Percentiles rank a stretch among this genome's conserved stretches.
These are phyloP conservation scores for Hypoxylon sp. DNA, from an alignment of 2,329 filamentous ascomycete genomes.

Conservation along the genomic window DNA sequence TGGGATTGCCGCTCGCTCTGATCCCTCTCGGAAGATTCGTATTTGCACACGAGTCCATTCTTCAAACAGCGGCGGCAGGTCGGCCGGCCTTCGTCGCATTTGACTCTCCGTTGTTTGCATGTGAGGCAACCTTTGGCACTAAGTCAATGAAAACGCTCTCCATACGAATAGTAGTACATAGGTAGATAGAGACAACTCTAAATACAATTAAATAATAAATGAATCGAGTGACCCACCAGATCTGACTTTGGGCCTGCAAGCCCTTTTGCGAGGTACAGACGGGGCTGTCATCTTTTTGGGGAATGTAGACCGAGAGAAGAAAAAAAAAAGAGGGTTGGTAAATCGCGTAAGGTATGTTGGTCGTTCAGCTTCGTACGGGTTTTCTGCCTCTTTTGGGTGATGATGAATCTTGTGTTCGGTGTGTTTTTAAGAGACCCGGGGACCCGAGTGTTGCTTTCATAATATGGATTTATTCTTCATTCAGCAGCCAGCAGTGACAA, in stretches of 20 bases:
- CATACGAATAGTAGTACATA: not conserved
- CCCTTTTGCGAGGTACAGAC: slow-evolving; percentile 28
- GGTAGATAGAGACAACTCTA: not conserved
- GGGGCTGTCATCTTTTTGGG: slow-evolving; percentile 35
- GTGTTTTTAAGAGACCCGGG: too few species aligned
- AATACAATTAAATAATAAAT: not conserved
- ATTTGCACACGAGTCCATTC: slow-evolving; percentile 23
- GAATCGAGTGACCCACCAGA: slow-evolving; percentile 35
- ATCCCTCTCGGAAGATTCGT: slow-evolving; percentile 8
- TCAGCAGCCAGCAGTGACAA: too few species aligned
- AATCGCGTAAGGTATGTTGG: too few species aligned
- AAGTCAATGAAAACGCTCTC: slow-evolving; percentile 3
- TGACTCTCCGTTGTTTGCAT: slow-evolving; percentile 34
- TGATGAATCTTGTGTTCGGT: too few species aligned
- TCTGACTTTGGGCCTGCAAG: slow-evolving; percentile 32
- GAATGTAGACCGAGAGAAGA: too few species aligned
- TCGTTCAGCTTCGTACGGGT: too few species aligned
- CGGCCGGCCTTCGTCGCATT: slow-evolving; percentile 34
- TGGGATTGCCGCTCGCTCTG: slow-evolving; percentile 1
- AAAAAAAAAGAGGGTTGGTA: not conserved
- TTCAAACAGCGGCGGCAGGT: slow-evolving; percentile 28
- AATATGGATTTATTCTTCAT: too few species aligned
- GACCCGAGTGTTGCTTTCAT: too few species aligned
- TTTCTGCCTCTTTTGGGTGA: too few species aligned
- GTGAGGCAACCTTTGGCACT: slow-evolving; percentile 23